Evolutionary conservation across 306 rosid species (phyloP).

Genomic region (Prunus davidiana): DNA sequence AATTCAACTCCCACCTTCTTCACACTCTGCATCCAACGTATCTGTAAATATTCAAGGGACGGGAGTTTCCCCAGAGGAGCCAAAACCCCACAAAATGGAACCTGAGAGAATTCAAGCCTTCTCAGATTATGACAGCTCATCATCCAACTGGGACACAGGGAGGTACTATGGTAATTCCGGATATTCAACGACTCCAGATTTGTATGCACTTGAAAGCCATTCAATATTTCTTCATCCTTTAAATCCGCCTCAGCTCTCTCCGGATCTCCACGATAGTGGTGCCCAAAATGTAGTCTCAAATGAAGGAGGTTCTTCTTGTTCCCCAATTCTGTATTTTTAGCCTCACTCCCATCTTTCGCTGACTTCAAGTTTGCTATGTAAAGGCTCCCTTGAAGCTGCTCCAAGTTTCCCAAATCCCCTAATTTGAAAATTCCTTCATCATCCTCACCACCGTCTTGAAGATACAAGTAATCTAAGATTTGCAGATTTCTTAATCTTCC

Average conservation of each 20-base stretch:
- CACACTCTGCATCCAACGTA: accelerated
- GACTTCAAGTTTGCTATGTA: accelerated
- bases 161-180: accelerated
- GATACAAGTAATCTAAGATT: too few relatives aligned
- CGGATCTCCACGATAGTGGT: accelerated
- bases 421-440: background rate
- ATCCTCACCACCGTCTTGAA: too few relatives aligned
- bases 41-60: background rate
- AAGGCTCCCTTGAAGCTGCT: background rate
- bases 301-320: background rate
- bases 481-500: background rate
- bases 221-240: background rate
- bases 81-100: background rate
- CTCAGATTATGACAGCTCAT: background rate
- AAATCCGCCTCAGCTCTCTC: accelerated
- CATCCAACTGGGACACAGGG: conserved; percentile 2
- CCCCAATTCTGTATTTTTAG: background rate
- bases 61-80: background rate
- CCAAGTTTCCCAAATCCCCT: background rate
- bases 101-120: accelerated
- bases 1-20: background rate
- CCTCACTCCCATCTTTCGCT: background rate
- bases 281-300: background rate
- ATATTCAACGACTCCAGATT: background rate
- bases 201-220: conserved; percentile 5